phyloP scores from a whole-genome alignment of 768 basidiomycete species.

The Leccinum aurantiacum region DNA sequence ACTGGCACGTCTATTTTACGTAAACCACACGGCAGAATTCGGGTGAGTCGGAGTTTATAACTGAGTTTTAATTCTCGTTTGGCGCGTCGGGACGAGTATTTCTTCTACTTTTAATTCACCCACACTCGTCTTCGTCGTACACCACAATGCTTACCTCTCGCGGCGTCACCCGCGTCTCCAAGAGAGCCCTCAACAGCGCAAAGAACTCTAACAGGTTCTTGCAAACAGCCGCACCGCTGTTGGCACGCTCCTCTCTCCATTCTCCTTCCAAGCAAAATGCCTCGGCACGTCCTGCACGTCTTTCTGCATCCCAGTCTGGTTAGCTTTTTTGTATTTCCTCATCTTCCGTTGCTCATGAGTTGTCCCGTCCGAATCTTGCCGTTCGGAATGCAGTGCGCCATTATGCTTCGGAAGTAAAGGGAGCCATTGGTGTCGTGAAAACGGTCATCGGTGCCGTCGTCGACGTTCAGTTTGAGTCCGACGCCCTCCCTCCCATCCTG shows the following conservation, averaged over 20 bases:
- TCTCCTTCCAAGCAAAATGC: slow-evolving; percentile 46
- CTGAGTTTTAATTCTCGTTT: slow-evolving; percentile 23
- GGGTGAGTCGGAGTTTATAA: slow-evolving; percentile 30
- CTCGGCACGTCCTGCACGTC: slow-evolving; percentile 48
- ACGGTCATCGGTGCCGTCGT: slow-evolving; percentile 99
- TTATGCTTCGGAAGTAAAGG: slow-evolving; percentile 89
- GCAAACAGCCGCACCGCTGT: slow-evolving; percentile 65
- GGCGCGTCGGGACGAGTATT: slow-evolving; percentile 30
- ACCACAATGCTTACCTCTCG: slow-evolving; percentile 81
- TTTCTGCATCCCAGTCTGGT: slow-evolving; percentile 55
- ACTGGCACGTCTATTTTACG: slow-evolving; percentile 18
- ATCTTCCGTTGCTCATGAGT: background rate
- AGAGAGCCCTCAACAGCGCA: slow-evolving; percentile 74
- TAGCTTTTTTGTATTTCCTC: slow-evolving; percentile 26
- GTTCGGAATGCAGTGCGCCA: slow-evolving; percentile 55
- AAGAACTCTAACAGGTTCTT: slow-evolving; percentile 80
- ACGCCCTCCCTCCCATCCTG: slow-evolving; percentile 89
- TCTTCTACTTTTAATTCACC: slow-evolving; percentile 27
- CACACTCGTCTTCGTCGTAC: slow-evolving; percentile 33
- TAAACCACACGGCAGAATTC: slow-evolving; percentile 31
- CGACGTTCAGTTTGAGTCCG: slow-evolving; percentile 97
- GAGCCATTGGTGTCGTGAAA: slow-evolving; percentile 78
- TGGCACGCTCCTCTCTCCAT: slow-evolving; percentile 52
- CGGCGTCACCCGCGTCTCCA: slow-evolving; percentile 84
- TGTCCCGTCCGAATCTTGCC: background rate